Evolutionary conservation across 805 yeast genomes (phyloP), one percentile per base, ranked within the genome.

Genomic region (Metschnikowia lochheadii): DNA sequence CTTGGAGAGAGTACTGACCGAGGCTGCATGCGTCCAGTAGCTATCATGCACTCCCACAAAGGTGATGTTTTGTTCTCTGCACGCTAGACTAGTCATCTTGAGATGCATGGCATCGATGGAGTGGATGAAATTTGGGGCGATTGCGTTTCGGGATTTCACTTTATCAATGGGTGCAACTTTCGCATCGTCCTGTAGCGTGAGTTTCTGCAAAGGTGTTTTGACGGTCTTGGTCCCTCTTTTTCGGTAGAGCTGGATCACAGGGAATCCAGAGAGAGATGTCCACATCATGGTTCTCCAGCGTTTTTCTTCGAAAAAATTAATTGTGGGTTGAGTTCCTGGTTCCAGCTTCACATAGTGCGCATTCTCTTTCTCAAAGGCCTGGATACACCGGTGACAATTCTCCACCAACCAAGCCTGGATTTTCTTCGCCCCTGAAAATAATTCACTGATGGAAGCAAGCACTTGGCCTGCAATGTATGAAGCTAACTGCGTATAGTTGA

Each of bases 111-210:
- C 66, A 52, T 74, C 78, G 10, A 73, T 50, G 10, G 76, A 71
- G 51, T 74, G 78, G 40, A 74, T 67, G 53, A 69, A 73, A 49
- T 74, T 74, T 3, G 78, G 77, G 0, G 78, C 75, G 6, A 74
- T 60, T 10, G 67, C 76, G 51, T 67, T 69, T 37, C 60, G 21
- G 50, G 72, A 77, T 49, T 66, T 71, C 21, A 55, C 44, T 23
- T 38, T 48, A 49, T 67, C 64, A 37, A 69, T 63, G 5, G 63
- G 63, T 1, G 70, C 61, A 6, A 60, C 36, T 20, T 46, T 45
- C 2, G 55, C 44, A n/a, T 63, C 62, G 26, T 52, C 55, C 14
- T 53, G 54, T n/a, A 66, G 44, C 6, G 53, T 51, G 4, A 66
- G 48, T 13, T 33, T 49, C 44, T 68, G 73, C 32, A 68, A 55